Conservation (phyloP, 208 protist species). For the Naegleria gruberi region DNA sequence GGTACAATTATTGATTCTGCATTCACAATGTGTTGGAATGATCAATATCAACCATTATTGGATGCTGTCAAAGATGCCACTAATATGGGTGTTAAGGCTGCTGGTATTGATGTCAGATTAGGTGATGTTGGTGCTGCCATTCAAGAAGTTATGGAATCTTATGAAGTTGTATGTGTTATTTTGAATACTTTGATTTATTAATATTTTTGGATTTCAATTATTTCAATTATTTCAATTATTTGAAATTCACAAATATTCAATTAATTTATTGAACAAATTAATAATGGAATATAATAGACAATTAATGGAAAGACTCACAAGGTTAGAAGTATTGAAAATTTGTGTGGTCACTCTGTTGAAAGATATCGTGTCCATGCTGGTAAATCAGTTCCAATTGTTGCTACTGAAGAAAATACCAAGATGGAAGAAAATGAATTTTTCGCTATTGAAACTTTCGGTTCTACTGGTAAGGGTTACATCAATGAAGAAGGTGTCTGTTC, state of each 20-base stretch:
- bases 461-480: constrained; percentile 67
- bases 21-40: constrained; percentile 51
- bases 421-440: constrained; percentile 96
- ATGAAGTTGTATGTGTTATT: constrained; percentile 78
- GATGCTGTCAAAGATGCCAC: constrained; percentile 76
- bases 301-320: background rate
- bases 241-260: too few species aligned
- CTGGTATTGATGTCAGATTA: constrained; percentile 89
- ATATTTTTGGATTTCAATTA: background rate
- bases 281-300: background rate
- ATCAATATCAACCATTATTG: constrained; percentile 87
- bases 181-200: background rate
- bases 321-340: background rate
- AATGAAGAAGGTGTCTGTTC: constrained; percentile 60
- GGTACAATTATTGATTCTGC: constrained; percentile 94
- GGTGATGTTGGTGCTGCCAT: constrained; percentile 88
- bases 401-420: constrained; percentile 70
- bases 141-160: constrained; percentile 94
- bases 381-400: constrained; percentile 97
- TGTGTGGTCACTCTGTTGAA: constrained; percentile 78
- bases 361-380: constrained; percentile 96
- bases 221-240: too few species aligned
- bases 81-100: constrained; percentile 87
- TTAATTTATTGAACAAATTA: too few species aligned
- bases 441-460: constrained; percentile 99